Conservation (phyloP, 257 asterid genomes). For the Solanum virginianum region DNA sequence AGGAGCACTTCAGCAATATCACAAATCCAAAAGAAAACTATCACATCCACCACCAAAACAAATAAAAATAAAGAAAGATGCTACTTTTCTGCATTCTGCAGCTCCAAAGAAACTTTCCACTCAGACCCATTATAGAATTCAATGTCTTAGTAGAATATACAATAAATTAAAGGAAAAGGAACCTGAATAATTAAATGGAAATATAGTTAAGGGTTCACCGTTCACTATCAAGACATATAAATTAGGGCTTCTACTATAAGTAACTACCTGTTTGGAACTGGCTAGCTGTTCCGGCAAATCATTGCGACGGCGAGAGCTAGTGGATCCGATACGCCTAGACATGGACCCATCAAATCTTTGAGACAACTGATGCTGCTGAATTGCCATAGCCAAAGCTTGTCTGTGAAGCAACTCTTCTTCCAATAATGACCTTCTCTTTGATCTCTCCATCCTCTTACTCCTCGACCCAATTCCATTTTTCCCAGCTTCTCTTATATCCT, state of each 20-base stretch:
- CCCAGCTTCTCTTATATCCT: slow-evolving; percentile 25
- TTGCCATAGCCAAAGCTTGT: slow-evolving; percentile 94
- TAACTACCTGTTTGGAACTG: slow-evolving; percentile 19
- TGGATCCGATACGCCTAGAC: slow-evolving; percentile 90
- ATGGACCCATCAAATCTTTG: slow-evolving; percentile 77
- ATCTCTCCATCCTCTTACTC: slow-evolving; percentile 60
- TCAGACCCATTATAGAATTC: background rate
- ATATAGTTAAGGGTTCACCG: background rate
- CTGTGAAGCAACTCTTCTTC: slow-evolving; percentile 80
- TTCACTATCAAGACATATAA: background rate
- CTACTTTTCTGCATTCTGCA: background rate
- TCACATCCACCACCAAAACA: background rate
- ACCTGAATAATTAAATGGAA: background rate
- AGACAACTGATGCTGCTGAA: slow-evolving; percentile 89
- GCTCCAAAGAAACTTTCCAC: background rate
- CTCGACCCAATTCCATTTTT: slow-evolving; percentile 54
- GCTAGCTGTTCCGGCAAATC: slow-evolving; percentile 35
- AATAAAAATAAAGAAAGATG: background rate
- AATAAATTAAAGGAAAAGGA: background rate
- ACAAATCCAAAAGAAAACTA: background rate
- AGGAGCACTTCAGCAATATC: background rate
- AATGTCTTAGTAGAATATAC: background rate
- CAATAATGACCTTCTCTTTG: slow-evolving; percentile 52
- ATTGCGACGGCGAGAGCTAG: slow-evolving; percentile 80
- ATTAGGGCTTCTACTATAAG: background rate